Conservation (phyloP, 2,329 filamentous ascomycete species). For the Pyrenophora tritici-repentis region DNA sequence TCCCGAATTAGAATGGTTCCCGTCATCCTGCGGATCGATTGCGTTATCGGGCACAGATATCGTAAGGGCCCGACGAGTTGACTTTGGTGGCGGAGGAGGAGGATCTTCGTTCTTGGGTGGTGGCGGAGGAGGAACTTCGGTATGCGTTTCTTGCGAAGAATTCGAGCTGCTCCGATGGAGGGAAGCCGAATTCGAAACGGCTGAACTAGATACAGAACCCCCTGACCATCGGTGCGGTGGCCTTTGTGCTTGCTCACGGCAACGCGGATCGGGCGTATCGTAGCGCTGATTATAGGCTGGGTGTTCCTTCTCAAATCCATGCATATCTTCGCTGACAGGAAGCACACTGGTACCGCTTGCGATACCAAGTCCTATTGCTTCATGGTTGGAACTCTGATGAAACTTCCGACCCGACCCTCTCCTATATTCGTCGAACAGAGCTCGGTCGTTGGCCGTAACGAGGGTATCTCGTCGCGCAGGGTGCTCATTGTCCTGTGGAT, state of each 20-base stretch:
- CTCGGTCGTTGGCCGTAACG: conserved; percentile 22
- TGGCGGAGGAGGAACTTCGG: conserved; percentile 3
- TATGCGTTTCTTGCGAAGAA: conserved; percentile 31
- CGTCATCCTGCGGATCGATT: conserved; percentile 1
- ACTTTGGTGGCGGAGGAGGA: conserved; percentile 2
- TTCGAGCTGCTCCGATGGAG: conserved; percentile 33
- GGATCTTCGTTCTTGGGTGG: conserved; percentile 1
- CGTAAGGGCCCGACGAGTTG: background rate
- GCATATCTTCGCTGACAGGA: conserved; percentile 23
- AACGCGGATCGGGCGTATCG: conserved; percentile 10
- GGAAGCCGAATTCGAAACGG: conserved; percentile 33
- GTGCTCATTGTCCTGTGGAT: conserved; percentile 4
- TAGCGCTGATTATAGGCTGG: conserved; percentile 11
- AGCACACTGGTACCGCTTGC: background rate
- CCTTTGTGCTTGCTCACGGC: conserved; percentile 13
- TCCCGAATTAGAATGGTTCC: background rate
- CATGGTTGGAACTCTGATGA: conserved; percentile 20
- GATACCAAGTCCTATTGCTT: conserved; percentile 3
- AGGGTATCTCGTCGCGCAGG: conserved; percentile 27
- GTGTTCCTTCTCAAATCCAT: conserved; percentile 17
- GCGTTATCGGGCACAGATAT: conserved; percentile 1
- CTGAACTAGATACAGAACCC: conserved; percentile 30
- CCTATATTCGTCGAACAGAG: conserved; percentile 13
- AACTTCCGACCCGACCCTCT: conserved; percentile 14
- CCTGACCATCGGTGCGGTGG: conserved; percentile 30